A percentile compares a stretch with the other conserved stretches of the same genome.
phyloP scores from a whole-genome alignment of 1,284 basidiomycete genomes.

The Rhodotorula sp. region DNA sequence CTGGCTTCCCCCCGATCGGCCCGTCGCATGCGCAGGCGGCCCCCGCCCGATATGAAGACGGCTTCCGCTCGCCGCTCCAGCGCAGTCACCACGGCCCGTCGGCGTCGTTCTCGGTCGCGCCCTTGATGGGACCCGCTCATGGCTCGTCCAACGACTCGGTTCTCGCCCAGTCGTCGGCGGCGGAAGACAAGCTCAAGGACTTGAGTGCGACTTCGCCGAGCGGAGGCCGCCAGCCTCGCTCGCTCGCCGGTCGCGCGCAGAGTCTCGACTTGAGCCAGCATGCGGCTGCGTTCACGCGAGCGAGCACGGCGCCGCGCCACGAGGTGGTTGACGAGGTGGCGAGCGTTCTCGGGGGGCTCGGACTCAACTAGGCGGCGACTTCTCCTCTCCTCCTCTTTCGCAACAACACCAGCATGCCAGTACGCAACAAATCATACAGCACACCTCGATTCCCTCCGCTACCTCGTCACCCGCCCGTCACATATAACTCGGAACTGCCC shows the following conservation, averaged over 20 bases:
- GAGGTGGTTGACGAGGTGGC: slow-evolving; percentile 24
- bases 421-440: too few species aligned
- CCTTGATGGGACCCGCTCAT: neutral
- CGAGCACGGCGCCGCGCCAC: slow-evolving; percentile 18
- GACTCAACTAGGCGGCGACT: neutral
- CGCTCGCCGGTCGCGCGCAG: slow-evolving; percentile 29
- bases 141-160: neutral
- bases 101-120: slow-evolving; percentile 19
- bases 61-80: neutral
- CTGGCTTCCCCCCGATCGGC: slow-evolving; percentile 2
- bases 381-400: neutral
- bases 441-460: too few species aligned
- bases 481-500: too few species aligned
- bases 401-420: too few species aligned
- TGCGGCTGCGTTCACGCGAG: slow-evolving; percentile 12
- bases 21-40: slow-evolving; percentile 16
- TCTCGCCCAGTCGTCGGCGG: slow-evolving; percentile 4
- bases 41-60: neutral
- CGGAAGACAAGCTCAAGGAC: slow-evolving; percentile 29
- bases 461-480: too few species aligned
- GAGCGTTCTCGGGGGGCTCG: slow-evolving; percentile 15
- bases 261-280: slow-evolving; percentile 28
- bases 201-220: slow-evolving; percentile 1
- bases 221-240: slow-evolving; percentile 18
- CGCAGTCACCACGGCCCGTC: slow-evolving; percentile 23